Evolutionary conservation across 768 basidiomycete species (phyloP).

Genomic region (Lentinula aciculospora): DNA sequence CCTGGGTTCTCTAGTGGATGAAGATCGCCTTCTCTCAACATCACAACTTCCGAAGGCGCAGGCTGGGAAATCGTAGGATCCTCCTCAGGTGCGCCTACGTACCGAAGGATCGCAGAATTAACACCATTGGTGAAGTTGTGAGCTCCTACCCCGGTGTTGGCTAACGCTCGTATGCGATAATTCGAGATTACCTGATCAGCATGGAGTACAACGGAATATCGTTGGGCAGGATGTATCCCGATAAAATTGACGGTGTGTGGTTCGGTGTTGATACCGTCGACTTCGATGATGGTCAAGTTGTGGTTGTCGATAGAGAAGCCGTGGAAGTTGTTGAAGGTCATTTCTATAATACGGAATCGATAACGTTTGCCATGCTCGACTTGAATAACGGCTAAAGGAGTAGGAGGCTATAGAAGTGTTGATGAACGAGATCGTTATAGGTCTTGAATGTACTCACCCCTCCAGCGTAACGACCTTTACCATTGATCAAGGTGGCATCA

Average conservation of each 20-base stretch:
- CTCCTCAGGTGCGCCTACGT: constrained; percentile 24
- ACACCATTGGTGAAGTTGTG: constrained; percentile 21
- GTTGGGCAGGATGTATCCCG: constrained; percentile 30
- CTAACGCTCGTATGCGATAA: constrained; percentile 25
- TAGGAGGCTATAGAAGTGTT: background rate
- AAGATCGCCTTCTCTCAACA: constrained; percentile 26
- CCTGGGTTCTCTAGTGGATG: constrained; percentile 22
- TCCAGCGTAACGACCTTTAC: constrained; percentile 18
- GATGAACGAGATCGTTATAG: too few species aligned
- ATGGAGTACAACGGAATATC: constrained; percentile 31
- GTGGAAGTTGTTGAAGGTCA: constrained; percentile 22
- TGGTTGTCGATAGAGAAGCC: constrained; percentile 37
- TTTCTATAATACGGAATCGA: constrained; percentile 22
- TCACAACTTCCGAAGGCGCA: constrained; percentile 6
- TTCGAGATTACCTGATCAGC: constrained; percentile 29
- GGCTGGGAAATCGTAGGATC: constrained; percentile 11
- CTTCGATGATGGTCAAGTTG: constrained; percentile 37
- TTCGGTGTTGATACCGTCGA: constrained; percentile 28
- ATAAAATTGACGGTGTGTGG: constrained; percentile 27
- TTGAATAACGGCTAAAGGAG: constrained; percentile 21
- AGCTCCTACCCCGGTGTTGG: constrained; percentile 1
- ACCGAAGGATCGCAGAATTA: constrained; percentile 36
- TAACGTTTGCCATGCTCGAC: constrained; percentile 26
- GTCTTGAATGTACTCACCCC: constrained; percentile 19
- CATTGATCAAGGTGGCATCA: constrained; percentile 23